These are phyloP conservation scores for Ilyonectria robusta DNA, from an alignment of 2,329 filamentous ascomycete species.

Conservation along the genomic window DNA sequence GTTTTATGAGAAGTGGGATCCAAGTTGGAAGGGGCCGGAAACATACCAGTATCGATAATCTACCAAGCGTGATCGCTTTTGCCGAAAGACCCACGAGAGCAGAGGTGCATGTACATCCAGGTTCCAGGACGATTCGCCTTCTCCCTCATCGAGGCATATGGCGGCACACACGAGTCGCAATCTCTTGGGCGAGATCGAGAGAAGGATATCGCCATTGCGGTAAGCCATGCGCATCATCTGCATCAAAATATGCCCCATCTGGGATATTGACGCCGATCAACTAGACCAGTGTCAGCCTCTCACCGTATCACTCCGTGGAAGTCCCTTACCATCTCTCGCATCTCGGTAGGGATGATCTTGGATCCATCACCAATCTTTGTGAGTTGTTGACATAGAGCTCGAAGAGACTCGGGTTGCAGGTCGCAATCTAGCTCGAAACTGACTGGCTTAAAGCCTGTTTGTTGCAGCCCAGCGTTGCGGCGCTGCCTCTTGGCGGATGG, in stretches of 20 bases:
- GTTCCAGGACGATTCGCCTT: conserved; percentile 4
- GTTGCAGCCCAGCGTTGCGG: not conserved
- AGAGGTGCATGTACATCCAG: not conserved
- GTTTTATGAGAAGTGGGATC: not conserved
- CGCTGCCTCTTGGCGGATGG: not conserved
- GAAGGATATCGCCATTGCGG: not conserved
- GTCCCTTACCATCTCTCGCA: not conserved
- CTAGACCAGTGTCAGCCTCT: not conserved
- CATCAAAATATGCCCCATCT: not conserved
- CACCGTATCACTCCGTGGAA: not conserved
- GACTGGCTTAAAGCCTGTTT: conserved; percentile 1
- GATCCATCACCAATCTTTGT: not conserved
- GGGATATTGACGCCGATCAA: not conserved
- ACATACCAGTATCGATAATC: conserved; percentile 7
- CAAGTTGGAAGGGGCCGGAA: not conserved
- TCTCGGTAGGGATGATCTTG: not conserved
- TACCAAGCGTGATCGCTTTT: not conserved
- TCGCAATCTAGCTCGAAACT: conserved; percentile 1
- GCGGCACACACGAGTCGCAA: not conserved
- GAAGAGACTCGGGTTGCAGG: not conserved
- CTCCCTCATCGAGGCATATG: not conserved
- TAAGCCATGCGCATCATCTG: not conserved
- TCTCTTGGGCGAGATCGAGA: not conserved
- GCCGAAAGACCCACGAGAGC: not conserved
- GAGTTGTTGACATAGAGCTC: not conserved